These are phyloP conservation scores for Leersia perrieri DNA, from an alignment of 176 grass and related monocot species.

Conservation along the genomic window DNA sequence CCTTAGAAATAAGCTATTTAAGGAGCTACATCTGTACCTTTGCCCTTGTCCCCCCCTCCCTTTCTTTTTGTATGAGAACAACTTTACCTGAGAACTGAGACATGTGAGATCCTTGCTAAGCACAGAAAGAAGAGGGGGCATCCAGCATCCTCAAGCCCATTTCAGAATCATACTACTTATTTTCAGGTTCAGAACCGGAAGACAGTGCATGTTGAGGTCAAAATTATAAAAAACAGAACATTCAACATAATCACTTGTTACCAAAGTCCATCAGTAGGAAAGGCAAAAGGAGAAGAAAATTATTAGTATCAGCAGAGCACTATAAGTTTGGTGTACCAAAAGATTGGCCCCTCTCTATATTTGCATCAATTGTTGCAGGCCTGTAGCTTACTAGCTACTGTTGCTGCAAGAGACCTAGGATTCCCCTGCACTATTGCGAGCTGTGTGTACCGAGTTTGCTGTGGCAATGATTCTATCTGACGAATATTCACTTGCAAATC, in stretches of 20 bases:
- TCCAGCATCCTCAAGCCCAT: neutral
- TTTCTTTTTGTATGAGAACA: neutral
- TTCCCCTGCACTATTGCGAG: neutral
- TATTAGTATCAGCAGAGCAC: slow-evolving; percentile 4
- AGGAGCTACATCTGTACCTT: neutral
- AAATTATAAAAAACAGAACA: neutral
- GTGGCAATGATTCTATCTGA: neutral
- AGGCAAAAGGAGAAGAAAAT: neutral
- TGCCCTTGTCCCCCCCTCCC: neutral
- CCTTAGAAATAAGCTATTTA: neutral
- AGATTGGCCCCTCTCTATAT: neutral
- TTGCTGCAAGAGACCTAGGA: slow-evolving; percentile 2
- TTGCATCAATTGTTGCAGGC: neutral
- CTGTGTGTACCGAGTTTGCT: neutral
- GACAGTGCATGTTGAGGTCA: neutral
- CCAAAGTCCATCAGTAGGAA: neutral
- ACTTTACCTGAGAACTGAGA: neutral
- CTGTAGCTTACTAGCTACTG: neutral
- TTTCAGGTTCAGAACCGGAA: neutral
- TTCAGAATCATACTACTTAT: neutral
- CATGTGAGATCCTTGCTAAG: neutral
- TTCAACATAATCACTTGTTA: neutral
- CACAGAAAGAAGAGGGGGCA: neutral
- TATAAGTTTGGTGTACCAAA: slow-evolving; percentile 1
- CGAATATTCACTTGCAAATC: neutral